Evolutionary conservation across 2,329 filamentous ascomycete genomes (phyloP), one percentile per base, ranked within the genome.

Genomic region (Colletotrichum orchidophilum): DNA sequence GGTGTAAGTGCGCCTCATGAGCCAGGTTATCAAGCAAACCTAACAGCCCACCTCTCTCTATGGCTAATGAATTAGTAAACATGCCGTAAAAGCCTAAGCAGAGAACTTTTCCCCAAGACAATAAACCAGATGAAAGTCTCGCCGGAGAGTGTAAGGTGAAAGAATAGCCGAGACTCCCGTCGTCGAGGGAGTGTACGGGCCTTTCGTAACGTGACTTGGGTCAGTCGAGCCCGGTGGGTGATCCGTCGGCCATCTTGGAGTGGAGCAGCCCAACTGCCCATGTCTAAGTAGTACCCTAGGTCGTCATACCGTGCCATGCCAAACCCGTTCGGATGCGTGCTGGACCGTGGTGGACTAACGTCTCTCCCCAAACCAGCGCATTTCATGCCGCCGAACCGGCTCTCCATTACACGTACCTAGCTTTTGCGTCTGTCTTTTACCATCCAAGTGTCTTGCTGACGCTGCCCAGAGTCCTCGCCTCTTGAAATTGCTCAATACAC

Each of bases 401-500:
- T 29, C 5, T 33, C 6, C 27, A 55, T 27, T 31, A 12, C 53
- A 7, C 13, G 15, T 53, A 33, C 24, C 13, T 27, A 12, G n/a
- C 8, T 9, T 15, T 26, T 12, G 2, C n/a, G 8, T 3, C 15
- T 13, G 18, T 21, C 11, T 54, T 42, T 13, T 2, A 15, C n/a
- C 9, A 21, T 12, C n/a, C 29, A 29, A 39, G 26, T 33, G 29
- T 62, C 29, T 29, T 35, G 31, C 55, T 46, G 15, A 53, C 21
- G 60, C 49, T 27, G 70, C 66, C 66, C n/a, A 73, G 67, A 15
- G 29, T 46, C 42, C n/a, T 42, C 7, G 31, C 24, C 31, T 39
- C 63, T 59, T 67, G 66, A 74, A 74, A 67, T 73, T 74, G 73
- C 73, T 74, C 73, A 74, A 74, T 74, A 31, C 71, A 29, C 59